Evolutionary conservation across 192 early-diverging fungal genomes (phyloP).

Genomic region (Backusella australiensis): DNA sequence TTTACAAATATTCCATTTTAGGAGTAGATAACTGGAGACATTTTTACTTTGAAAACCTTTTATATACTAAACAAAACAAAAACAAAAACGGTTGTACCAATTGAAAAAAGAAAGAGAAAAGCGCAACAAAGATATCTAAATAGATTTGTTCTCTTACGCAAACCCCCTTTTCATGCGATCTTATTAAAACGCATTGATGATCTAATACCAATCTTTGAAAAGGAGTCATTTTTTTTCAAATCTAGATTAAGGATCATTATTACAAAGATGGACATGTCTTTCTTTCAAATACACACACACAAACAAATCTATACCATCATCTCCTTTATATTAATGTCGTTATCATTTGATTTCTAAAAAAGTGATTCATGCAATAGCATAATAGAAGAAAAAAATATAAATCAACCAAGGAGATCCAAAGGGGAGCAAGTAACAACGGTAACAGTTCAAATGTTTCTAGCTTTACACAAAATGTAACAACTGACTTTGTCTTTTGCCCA

Average conservation of each 20-base stretch:
- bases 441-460: background rate
- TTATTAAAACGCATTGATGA: background rate
- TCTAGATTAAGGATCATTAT: background rate
- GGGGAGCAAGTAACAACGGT: background rate
- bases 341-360: slow-evolving; percentile 3
- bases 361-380: background rate
- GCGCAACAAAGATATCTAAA: background rate
- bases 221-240: background rate
- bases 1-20: background rate
- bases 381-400: background rate
- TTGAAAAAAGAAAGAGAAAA: background rate
- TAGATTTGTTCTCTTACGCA: background rate
- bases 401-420: background rate
- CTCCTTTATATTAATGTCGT: background rate
- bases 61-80: background rate
- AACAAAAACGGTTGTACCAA: background rate
- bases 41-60: background rate
- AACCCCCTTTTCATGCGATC: background rate
- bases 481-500: background rate
- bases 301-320: background rate
- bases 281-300: background rate
- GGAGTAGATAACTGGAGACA: background rate
- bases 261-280: background rate
- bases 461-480: slow-evolving; percentile 19
- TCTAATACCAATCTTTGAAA: background rate